These are phyloP conservation scores for Luffa aegyptiaca DNA, from an alignment of 306 rosid species.

Conservation along the genomic window DNA sequence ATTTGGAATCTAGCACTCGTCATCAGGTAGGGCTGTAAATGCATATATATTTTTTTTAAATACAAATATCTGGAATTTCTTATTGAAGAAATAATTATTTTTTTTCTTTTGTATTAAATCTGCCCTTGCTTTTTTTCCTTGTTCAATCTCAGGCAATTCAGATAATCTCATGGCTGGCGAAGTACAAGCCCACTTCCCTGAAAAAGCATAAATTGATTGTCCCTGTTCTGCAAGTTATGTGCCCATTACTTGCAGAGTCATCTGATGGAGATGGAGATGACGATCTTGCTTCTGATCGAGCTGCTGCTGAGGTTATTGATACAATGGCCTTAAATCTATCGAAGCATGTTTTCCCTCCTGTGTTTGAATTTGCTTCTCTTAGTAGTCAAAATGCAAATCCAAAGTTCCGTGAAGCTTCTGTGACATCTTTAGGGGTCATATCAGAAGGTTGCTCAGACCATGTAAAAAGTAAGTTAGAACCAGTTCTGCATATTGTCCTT, in stretches of 20 bases:
- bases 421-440: slow-evolving; percentile 82
- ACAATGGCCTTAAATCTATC: slow-evolving; percentile 89
- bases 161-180: slow-evolving; percentile 92
- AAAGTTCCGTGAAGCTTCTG: slow-evolving; percentile 95
- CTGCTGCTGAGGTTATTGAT: slow-evolving; percentile 96
- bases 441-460: slow-evolving; percentile 94
- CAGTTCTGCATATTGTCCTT: slow-evolving; percentile 81
- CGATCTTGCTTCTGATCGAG: slow-evolving; percentile 96
- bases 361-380: slow-evolving; percentile 77
- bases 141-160: slow-evolving; percentile 69
- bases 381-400: slow-evolving; percentile 84
- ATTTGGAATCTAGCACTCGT: slow-evolving; percentile 86
- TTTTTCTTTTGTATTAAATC: slow-evolving; percentile 1
- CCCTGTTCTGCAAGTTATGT: slow-evolving; percentile 83
- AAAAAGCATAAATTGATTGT: slow-evolving; percentile 78
- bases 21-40: slow-evolving; percentile 60
- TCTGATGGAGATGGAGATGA: slow-evolving; percentile 69
- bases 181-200: slow-evolving; percentile 74
- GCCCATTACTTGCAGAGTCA: slow-evolving; percentile 93
- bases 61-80: not conserved
- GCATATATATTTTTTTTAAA: not conserved
- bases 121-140: slow-evolving; percentile 17
- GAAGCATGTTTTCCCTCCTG: slow-evolving; percentile 73
- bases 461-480: slow-evolving; percentile 76
- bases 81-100: not conserved